Conservation (phyloP, 495 filamentous ascomycete species). For the Letharia lupina region DNA sequence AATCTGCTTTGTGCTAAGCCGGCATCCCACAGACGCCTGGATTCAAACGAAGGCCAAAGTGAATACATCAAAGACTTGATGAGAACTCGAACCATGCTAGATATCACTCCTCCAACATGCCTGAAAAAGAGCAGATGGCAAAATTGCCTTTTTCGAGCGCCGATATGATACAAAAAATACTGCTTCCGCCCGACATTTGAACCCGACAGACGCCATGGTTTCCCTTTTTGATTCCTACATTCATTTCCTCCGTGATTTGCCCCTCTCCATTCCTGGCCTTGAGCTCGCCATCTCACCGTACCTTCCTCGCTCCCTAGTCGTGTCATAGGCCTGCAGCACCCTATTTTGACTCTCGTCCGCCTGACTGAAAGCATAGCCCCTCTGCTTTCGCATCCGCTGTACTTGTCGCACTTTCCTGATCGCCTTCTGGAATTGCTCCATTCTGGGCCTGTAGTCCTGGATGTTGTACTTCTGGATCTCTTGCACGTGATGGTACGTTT, state of each 20-base stretch:
- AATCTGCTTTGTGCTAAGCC: not conserved
- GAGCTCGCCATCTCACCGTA: slow-evolving; percentile 96
- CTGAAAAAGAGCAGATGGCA: slow-evolving; percentile 5
- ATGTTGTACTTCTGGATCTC: slow-evolving; percentile 99
- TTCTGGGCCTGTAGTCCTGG: slow-evolving; percentile 94
- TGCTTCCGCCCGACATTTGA: too few species aligned
- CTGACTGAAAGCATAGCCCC: slow-evolving; percentile 96
- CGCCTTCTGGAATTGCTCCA: slow-evolving; percentile 99
- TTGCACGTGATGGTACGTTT: slow-evolving; percentile 96
- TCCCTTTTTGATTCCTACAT: not conserved
- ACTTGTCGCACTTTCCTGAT: slow-evolving; percentile 98
- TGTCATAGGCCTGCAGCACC: slow-evolving; percentile 94
- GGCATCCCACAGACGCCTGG: not conserved
- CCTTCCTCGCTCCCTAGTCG: slow-evolving; percentile 78
- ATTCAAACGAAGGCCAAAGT: not conserved
- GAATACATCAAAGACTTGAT: not conserved
- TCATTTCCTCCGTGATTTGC: slow-evolving; percentile 26
- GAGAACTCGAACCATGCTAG: not conserved
- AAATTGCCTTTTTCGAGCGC: slow-evolving; percentile 9
- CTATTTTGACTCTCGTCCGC: slow-evolving; percentile 92
- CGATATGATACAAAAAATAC: slow-evolving; percentile 13
- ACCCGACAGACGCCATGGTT: not conserved
- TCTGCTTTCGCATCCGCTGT: slow-evolving; percentile 98
- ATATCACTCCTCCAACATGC: slow-evolving; percentile 2
- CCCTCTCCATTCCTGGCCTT: slow-evolving; percentile 29